phyloP scores from a whole-genome alignment of 2,329 filamentous ascomycete genomes.

The Trichoderma sp. region DNA sequence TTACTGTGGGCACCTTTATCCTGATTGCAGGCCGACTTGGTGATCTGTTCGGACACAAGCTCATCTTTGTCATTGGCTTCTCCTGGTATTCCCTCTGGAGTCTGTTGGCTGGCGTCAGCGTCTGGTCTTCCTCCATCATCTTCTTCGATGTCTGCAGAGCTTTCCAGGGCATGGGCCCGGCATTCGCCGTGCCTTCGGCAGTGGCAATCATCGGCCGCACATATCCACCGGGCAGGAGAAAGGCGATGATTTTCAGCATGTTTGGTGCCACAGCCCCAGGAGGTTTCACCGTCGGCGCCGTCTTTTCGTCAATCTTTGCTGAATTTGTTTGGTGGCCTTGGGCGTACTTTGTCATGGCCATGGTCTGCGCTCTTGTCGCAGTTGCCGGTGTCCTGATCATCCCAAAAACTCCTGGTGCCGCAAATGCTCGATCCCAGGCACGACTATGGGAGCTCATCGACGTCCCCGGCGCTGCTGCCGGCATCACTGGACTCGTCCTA shows the following conservation, averaged over 20 bases:
- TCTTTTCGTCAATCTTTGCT: slow-evolving; percentile 26
- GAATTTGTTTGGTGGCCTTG: slow-evolving; percentile 42
- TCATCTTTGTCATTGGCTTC: slow-evolving; percentile 48
- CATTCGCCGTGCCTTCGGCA: slow-evolving; percentile 54
- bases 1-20: slow-evolving; percentile 53
- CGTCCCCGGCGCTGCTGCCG: slow-evolving; percentile 35
- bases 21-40: slow-evolving; percentile 52
- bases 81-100: slow-evolving; percentile 50
- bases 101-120: slow-evolving; percentile 39
- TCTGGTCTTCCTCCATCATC: slow-evolving; percentile 34
- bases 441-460: slow-evolving; percentile 31
- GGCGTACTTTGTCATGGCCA: slow-evolving; percentile 39
- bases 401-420: slow-evolving; percentile 23
- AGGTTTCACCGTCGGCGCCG: slow-evolving; percentile 32
- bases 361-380: slow-evolving; percentile 30
- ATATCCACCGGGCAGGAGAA: slow-evolving; percentile 41
- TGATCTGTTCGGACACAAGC: slow-evolving; percentile 52
- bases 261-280: slow-evolving; percentile 36
- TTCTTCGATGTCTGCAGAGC: slow-evolving; percentile 47
- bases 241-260: slow-evolving; percentile 35
- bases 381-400: slow-evolving; percentile 30
- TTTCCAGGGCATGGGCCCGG: slow-evolving; percentile 53
- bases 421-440: neutral
- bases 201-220: slow-evolving; percentile 53
- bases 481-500: slow-evolving; percentile 52